Evolutionary conservation across 306 rosid species (phyloP).

Genomic region (Pyrus pyrifolia): DNA sequence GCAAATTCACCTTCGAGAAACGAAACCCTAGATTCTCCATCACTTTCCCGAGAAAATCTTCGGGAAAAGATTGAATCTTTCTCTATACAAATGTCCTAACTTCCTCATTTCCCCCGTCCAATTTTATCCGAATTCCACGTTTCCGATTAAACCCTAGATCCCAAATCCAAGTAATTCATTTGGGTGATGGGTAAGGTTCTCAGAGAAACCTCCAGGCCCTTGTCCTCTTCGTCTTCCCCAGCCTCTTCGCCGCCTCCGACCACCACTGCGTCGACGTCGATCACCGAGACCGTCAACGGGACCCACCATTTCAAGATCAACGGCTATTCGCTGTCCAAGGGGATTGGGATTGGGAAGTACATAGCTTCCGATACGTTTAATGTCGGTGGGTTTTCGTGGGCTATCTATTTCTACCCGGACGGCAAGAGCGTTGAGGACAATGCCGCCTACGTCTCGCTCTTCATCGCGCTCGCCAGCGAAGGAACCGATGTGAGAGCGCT

Average conservation of each 20-base stretch:
- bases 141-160: constrained; percentile 26
- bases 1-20: constrained; percentile 16
- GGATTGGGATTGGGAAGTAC: constrained; percentile 79
- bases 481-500: constrained; percentile 85
- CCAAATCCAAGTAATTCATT: constrained; percentile 9
- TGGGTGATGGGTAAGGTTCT: constrained; percentile 66
- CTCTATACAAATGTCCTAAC: neutral
- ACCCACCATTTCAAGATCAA: constrained; percentile 77
- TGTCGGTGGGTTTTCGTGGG: constrained; percentile 89
- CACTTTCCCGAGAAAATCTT: constrained; percentile 7
- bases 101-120: constrained; percentile 1
- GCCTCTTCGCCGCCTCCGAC: constrained; percentile 35
- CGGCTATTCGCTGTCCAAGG: constrained; percentile 63
- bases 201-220: constrained; percentile 51
- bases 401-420: constrained; percentile 83
- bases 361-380: constrained; percentile 62
- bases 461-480: constrained; percentile 84
- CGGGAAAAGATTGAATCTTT: neutral
- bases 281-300: constrained; percentile 65
- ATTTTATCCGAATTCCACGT: constrained; percentile 3
- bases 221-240: constrained; percentile 28
- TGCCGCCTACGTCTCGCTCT: constrained; percentile 70
- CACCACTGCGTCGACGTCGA: constrained; percentile 56
- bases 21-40: constrained; percentile 39
- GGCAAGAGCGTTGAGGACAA: constrained; percentile 85